Conservation (phyloP, 345 rosid genomes). For the Populus euphratica region DNA sequence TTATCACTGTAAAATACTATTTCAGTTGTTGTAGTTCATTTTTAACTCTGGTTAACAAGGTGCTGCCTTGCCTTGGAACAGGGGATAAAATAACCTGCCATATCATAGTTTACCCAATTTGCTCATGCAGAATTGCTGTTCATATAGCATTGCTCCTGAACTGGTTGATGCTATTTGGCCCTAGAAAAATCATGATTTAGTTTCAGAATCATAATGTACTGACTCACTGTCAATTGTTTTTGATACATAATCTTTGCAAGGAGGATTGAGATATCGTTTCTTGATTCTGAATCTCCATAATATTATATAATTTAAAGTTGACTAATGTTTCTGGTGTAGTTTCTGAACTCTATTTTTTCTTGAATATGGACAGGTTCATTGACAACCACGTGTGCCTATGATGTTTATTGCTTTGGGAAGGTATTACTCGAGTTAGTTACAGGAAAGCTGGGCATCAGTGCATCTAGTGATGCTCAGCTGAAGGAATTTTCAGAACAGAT, state of each 20-base stretch:
- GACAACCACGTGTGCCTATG: constrained; percentile 67
- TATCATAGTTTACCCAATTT: not conserved
- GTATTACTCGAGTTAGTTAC: constrained; percentile 94
- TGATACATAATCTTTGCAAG: not conserved
- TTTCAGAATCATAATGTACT: not conserved
- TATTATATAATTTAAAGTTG: not conserved
- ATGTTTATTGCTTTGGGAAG: constrained; percentile 93
- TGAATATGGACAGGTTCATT: constrained; percentile 46
- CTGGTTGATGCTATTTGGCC: not conserved
- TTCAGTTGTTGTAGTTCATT: not conserved
- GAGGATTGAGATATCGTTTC: not conserved
- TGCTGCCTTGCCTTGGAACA: not conserved
- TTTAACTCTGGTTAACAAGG: not conserved
- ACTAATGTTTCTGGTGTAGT: not conserved
- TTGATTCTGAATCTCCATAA: not conserved
- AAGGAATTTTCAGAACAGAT: constrained; percentile 77
- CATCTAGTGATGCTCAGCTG: constrained; percentile 48
- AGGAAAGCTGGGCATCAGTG: constrained; percentile 82
- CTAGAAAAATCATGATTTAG: not conserved
- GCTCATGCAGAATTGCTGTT: not conserved
- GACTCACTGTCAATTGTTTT: not conserved
- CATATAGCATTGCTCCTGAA: not conserved
- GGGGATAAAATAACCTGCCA: not conserved
- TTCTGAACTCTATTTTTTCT: constrained; percentile 15
- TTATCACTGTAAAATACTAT: not conserved